Conservation (phyloP, 352 stramenopile genomes). For the Phytophthora agathidicida region DNA sequence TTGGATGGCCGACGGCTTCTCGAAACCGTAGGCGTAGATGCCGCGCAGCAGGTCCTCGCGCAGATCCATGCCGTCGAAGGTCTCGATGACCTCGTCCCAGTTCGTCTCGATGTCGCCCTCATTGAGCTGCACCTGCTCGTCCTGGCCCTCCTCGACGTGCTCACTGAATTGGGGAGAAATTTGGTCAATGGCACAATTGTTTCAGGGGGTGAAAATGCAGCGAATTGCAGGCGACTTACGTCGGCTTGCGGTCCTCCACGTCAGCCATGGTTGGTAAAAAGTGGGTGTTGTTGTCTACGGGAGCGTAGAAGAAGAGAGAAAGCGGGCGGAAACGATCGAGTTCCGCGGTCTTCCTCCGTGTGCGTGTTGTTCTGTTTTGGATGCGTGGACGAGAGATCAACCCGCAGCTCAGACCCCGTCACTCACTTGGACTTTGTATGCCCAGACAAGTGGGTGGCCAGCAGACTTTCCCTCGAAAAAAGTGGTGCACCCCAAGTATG, state of each 20-base stretch:
- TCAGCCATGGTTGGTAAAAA: slow-evolving; percentile 72
- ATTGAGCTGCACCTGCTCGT: slow-evolving; percentile 72
- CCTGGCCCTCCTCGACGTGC: slow-evolving; percentile 64
- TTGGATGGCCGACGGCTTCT: slow-evolving; percentile 99
- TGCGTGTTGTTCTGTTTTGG: slow-evolving; percentile 47
- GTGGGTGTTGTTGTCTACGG: slow-evolving; percentile 20
- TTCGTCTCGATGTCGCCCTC: slow-evolving; percentile 98
- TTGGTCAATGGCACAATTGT: slow-evolving; percentile 5
- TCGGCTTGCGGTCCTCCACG: slow-evolving; percentile 75
- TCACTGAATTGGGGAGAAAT: slow-evolving; percentile 37
- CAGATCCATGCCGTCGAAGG: slow-evolving; percentile 99
- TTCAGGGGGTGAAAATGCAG: background rate
- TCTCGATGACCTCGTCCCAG: slow-evolving; percentile 98
- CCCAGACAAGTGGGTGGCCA: slow-evolving; percentile 57
- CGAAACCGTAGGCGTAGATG: slow-evolving; percentile 99
- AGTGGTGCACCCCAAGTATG: no score
- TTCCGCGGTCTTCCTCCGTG: slow-evolving; percentile 45
- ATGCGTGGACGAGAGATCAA: slow-evolving; percentile 30
- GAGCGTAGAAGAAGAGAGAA: slow-evolving; percentile 30
- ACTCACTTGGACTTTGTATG: slow-evolving; percentile 81
- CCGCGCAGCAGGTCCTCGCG: slow-evolving; percentile 98
- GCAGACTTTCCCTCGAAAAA: slow-evolving; percentile 27
- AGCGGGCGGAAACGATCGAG: slow-evolving; percentile 24
- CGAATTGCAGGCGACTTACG: slow-evolving; percentile 28
- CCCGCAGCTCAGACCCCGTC: slow-evolving; percentile 1